Evolutionary conservation across 768 basidiomycete species (phyloP).

Genomic region (Coprinopsis marcescibilis): DNA sequence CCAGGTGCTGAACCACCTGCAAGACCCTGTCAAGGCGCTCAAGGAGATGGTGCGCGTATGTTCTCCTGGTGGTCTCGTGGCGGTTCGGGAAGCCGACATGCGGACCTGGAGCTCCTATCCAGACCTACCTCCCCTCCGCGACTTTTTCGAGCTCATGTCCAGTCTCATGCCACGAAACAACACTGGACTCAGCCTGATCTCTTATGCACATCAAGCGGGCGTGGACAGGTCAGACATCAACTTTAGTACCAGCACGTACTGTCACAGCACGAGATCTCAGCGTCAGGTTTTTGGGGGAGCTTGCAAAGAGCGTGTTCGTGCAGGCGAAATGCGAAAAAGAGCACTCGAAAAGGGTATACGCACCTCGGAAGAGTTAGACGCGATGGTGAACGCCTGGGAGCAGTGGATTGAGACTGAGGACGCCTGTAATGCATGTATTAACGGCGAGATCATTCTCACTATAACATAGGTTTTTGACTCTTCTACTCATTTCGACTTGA

Average conservation of each 20-base stretch:
- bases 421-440: neutral
- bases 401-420: neutral
- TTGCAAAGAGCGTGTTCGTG: neutral
- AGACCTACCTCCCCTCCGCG: neutral
- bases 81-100: slow-evolving; percentile 37
- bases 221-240: neutral
- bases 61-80: slow-evolving; percentile 40
- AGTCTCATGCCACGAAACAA: neutral
- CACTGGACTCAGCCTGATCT: neutral
- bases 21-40: slow-evolving; percentile 33
- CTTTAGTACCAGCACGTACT: neutral
- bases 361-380: neutral
- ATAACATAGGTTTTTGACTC: too few species aligned
- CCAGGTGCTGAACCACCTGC: slow-evolving; percentile 45
- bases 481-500: too few species aligned
- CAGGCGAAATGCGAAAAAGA: neutral
- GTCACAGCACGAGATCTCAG: neutral
- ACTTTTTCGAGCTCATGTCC: neutral
- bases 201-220: neutral
- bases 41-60: slow-evolving; percentile 44
- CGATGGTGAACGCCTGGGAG: neutral
- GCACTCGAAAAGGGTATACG: neutral
- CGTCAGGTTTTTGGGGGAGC: neutral
- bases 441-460: neutral
- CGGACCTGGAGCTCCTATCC: slow-evolving; percentile 29